These are phyloP conservation scores for Aphanomyces cochlioides DNA, from an alignment of 352 stramenopile species.

Conservation along the genomic window DNA sequence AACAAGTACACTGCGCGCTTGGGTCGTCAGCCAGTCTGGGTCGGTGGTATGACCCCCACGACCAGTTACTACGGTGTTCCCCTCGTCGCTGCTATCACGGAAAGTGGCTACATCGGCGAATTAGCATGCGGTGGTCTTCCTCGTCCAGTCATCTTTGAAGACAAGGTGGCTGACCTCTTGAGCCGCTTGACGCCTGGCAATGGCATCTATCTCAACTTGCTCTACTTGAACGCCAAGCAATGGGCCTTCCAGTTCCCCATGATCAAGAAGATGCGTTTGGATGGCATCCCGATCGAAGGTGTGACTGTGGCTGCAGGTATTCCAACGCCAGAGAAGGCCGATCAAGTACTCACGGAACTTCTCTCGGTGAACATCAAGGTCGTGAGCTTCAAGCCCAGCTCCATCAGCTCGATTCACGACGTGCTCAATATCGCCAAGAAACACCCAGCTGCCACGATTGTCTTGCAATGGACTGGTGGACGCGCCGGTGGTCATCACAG, in stretches of 20 bases:
- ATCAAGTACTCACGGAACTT: slow-evolving; percentile 75
- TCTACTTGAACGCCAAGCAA: slow-evolving; percentile 87
- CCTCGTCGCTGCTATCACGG: slow-evolving; percentile 74
- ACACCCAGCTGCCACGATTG: slow-evolving; percentile 62
- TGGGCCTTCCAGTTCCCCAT: slow-evolving; percentile 89
- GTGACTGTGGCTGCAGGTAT: slow-evolving; percentile 85
- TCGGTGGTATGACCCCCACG: slow-evolving; percentile 82
- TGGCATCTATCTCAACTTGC: slow-evolving; percentile 82
- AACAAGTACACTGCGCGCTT: slow-evolving; percentile 73
- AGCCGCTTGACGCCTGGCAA: slow-evolving; percentile 67
- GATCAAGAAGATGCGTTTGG: slow-evolving; percentile 75
- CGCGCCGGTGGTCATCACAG: slow-evolving; percentile 84
- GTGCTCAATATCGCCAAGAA: slow-evolving; percentile 72
- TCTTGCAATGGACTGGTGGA: slow-evolving; percentile 85
- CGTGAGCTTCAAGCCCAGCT: slow-evolving; percentile 83
- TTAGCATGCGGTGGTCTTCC: slow-evolving; percentile 71
- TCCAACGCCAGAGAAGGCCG: slow-evolving; percentile 68
- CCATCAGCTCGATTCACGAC: slow-evolving; percentile 64
- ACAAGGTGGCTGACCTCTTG: slow-evolving; percentile 56
- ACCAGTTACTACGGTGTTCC: slow-evolving; percentile 76
- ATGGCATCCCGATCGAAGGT: slow-evolving; percentile 77
- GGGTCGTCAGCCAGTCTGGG: slow-evolving; percentile 75
- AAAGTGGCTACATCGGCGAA: slow-evolving; percentile 77
- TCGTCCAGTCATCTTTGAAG: slow-evolving; percentile 66
- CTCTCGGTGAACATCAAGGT: slow-evolving; percentile 64